A percentile compares a stretch with the other conserved stretches of the same genome.
Conservation (phyloP, 768 basidiomycete genomes). For the Pholiota microspora region DNA sequence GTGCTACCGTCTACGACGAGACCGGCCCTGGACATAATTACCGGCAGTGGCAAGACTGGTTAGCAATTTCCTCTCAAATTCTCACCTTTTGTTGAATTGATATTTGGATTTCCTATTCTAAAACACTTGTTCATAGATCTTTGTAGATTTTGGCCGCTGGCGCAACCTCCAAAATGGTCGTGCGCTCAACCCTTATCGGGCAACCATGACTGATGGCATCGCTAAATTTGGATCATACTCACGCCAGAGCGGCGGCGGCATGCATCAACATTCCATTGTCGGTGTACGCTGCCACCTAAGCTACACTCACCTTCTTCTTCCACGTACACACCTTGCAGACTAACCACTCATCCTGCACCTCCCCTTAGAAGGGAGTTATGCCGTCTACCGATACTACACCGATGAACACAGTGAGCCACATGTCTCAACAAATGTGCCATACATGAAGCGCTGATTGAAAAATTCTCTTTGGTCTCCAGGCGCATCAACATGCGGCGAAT, state of each 20-base stretch:
- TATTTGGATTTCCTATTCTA: too few relatives aligned
- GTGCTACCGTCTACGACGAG: too few relatives aligned
- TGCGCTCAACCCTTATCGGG: background rate
- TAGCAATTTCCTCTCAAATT: too few relatives aligned
- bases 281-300: background rate
- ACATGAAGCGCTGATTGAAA: background rate
- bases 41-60: too few relatives aligned
- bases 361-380: constrained; percentile 13
- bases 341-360: background rate
- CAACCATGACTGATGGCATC: background rate
- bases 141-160: too few relatives aligned
- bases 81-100: too few relatives aligned
- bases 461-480: constrained; percentile 37
- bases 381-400: constrained; percentile 41
- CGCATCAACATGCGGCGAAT: constrained; percentile 79
- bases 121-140: too few relatives aligned
- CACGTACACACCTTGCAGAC: background rate
- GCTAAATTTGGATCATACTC: background rate
- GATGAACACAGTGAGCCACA: constrained; percentile 45
- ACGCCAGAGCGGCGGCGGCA: background rate
- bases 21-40: too few relatives aligned
- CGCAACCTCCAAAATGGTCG: too few relatives aligned
- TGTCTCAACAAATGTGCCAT: background rate
- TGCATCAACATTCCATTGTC: background rate
- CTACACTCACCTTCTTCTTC: background rate